Base-by-base conservation (phyloP, 441 rosid genomes). In the Gossypium trilobum region DNA sequence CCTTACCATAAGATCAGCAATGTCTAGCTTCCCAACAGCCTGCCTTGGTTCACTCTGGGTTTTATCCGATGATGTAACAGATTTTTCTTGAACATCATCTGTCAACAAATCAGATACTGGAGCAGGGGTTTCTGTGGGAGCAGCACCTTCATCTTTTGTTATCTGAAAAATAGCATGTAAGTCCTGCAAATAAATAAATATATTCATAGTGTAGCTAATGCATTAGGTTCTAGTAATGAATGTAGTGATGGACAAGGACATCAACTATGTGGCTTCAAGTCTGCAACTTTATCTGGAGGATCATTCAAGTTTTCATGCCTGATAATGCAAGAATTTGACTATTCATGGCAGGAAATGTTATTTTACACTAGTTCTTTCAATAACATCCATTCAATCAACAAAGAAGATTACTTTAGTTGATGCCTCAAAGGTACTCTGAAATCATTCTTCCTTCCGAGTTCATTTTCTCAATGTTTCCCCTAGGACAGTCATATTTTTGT, bases 1-100 rank as follows among this genome's bases (percentile, higher is more conserved):
- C 76, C 78, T 70, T 67, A 78, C 81, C 79, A 81, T 4, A 58
- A 81, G 81, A 67, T 81, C 81, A n/a, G 54, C 27, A 33, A 75
- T 20, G 44, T 51, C 33, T 13, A 59, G 46, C 5, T 60, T 10
- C 5, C 64, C 48, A 42, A 56, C 59, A 33, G 62, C 27, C 62
- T 76, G 65, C 14, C 14, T 79, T 25, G 27, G 22, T 7, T n/a
- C 51, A 54, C 50, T 73, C 33, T 29, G 19, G 48, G 72, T 2
- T 72, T 36, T 23, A 7, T 76, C 73, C 31, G 22, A 11, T 20
- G 75, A 23, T 22, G 68, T 17, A 25, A 22, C 54, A 69, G 23
- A 13, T 14, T 57, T 51, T 54, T 44, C 51, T 42, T 62, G n/a
- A 50, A 23, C 75, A 23, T 70, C 42, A 69, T 23, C 71, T 7